These are phyloP conservation scores for Bipolaris gigantea DNA, from an alignment of 2,329 filamentous ascomycete genomes.

Conservation along the genomic window DNA sequence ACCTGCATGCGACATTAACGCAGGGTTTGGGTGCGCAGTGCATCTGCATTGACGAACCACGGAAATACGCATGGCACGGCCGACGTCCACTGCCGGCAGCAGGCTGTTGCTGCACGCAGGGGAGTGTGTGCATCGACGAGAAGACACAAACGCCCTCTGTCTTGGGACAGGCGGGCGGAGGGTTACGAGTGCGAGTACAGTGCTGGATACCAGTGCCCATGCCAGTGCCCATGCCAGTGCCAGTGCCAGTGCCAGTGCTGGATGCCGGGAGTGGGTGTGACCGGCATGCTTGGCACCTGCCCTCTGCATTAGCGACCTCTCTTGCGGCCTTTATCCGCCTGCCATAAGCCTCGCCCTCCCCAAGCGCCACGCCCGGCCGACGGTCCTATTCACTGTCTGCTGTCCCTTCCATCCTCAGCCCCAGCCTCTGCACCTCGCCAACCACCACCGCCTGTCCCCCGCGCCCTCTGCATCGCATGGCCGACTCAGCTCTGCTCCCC, in stretches of 20 bases:
- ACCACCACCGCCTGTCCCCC: conserved; percentile 1
- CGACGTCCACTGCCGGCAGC: too few relatives aligned
- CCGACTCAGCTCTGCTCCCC: conserved; percentile 15
- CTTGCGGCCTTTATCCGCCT: conserved; percentile 3
- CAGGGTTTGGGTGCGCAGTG: neutral
- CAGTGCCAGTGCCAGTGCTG: too few relatives aligned
- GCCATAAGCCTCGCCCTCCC: neutral
- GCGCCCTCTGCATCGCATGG: conserved; percentile 28
- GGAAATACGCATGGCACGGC: neutral
- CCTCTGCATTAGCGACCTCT: conserved; percentile 2
- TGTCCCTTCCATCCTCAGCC: neutral
- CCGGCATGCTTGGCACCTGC: neutral
- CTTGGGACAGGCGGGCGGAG: neutral
- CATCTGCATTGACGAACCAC: neutral
- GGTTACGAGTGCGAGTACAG: neutral
- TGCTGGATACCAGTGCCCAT: too few relatives aligned
- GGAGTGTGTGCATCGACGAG: too few relatives aligned
- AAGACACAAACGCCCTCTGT: too few relatives aligned
- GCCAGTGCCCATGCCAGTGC: too few relatives aligned
- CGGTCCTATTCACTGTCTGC: neutral
- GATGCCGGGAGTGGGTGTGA: neutral
- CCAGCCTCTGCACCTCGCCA: neutral
- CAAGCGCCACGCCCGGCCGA: neutral
- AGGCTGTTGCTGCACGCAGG: too few relatives aligned
- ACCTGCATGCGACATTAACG: conserved; percentile 8